Conservation (phyloP, 495 filamentous ascomycete genomes). For the Letharia lupina region DNA sequence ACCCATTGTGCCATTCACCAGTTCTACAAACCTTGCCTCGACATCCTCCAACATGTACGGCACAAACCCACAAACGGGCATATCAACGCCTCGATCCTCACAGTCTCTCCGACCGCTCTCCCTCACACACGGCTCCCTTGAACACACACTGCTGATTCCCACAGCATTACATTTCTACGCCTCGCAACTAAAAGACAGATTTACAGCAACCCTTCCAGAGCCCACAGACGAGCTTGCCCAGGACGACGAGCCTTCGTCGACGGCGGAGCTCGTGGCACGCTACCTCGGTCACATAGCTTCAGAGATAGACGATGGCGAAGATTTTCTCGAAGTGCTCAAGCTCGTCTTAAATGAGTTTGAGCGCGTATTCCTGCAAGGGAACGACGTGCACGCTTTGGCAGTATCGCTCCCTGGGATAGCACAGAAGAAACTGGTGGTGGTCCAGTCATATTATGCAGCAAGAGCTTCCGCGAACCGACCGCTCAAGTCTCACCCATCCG, state of each 20-base stretch:
- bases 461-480: slow-evolving; percentile 72
- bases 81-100: slow-evolving; percentile 88
- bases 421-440: slow-evolving; percentile 78
- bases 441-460: slow-evolving; percentile 82
- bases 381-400: slow-evolving; percentile 88
- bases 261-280: slow-evolving; percentile 79
- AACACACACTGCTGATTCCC: slow-evolving; percentile 88
- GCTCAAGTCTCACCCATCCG: slow-evolving; percentile 84
- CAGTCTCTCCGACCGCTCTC: slow-evolving; percentile 83
- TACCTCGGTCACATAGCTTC: slow-evolving; percentile 82
- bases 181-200: slow-evolving; percentile 79
- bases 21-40: too few relatives aligned
- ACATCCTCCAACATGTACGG: slow-evolving; percentile 66
- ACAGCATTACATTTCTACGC: slow-evolving; percentile 93
- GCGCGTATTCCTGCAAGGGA: slow-evolving; percentile 84
- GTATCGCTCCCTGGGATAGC: slow-evolving; percentile 78
- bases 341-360: slow-evolving; percentile 91
- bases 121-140: slow-evolving; percentile 85
- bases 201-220: slow-evolving; percentile 71
- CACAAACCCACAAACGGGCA: slow-evolving; percentile 83
- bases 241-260: slow-evolving; percentile 94
- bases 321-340: slow-evolving; percentile 83
- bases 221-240: slow-evolving; percentile 95
- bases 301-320: slow-evolving; percentile 85
- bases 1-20: background rate